A percentile compares a stretch with the other conserved stretches of the same genome.
Conservation (phyloP, 2,329 filamentous ascomycete species). For the Botrytis deweyae region DNA sequence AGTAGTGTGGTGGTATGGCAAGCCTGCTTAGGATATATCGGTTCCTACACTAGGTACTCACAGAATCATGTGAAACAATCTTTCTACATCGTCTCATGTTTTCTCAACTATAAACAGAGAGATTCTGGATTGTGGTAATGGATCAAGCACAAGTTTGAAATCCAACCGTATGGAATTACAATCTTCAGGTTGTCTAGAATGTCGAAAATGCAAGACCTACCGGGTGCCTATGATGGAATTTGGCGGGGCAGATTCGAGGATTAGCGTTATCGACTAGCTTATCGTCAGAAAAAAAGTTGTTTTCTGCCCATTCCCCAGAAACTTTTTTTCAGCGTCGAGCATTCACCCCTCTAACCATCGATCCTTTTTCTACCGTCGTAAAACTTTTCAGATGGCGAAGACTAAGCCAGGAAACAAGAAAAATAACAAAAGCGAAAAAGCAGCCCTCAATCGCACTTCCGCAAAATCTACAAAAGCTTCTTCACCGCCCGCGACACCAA, state of each 20-base stretch:
- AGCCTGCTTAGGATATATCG: neutral
- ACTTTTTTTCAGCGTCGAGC: conserved; percentile 12
- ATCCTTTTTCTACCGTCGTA: neutral
- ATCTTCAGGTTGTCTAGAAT: neutral
- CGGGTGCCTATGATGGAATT: conserved; percentile 6
- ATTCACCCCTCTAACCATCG: neutral
- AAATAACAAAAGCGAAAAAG: conserved; percentile 35
- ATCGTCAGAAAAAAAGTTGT: conserved; percentile 23
- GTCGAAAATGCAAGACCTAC: neutral
- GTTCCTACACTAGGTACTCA: neutral
- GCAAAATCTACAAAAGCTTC: conserved; percentile 31
- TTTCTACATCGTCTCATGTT: neutral
- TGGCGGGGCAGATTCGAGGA: conserved; percentile 14
- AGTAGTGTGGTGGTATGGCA: neutral
- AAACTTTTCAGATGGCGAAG: conserved; percentile 37
- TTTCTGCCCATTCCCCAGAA: conserved; percentile 19
- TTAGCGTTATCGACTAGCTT: conserved; percentile 23
- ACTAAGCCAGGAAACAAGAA: conserved; percentile 39
- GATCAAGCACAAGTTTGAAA: neutral
- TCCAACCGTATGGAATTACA: neutral
- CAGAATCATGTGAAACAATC: neutral
- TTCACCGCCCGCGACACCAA: conserved; percentile 31
- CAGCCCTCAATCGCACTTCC: conserved; percentile 33
- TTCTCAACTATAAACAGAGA: neutral
- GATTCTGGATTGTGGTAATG: neutral